These are phyloP conservation scores for Venturia asperata DNA, from an alignment of 2,329 filamentous ascomycete species.

Conservation along the genomic window DNA sequence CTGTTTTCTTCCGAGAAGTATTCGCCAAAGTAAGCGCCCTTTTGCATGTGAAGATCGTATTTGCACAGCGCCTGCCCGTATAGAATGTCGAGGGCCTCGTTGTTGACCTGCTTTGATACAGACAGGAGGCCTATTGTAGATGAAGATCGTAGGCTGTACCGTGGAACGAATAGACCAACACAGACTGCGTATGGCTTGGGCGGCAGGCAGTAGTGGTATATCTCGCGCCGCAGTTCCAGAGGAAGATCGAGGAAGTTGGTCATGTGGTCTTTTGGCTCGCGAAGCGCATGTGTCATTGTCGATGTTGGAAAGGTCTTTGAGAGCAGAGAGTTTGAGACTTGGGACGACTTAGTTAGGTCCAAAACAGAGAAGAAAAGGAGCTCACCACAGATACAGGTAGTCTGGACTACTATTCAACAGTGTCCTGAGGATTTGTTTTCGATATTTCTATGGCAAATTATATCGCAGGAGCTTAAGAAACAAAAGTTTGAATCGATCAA, in stretches of 20 bases:
- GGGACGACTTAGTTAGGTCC: neutral
- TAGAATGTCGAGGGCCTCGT: conserved; percentile 6
- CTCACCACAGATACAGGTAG: neutral
- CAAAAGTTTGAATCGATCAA: neutral
- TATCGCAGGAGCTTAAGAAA: neutral
- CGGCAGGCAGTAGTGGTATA: conserved; percentile 9
- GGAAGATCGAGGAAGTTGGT: neutral
- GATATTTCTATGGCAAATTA: neutral
- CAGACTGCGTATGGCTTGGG: neutral
- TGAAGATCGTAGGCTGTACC: neutral
- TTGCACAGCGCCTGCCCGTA: neutral
- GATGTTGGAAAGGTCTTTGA: neutral
- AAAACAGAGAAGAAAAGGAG: neutral
- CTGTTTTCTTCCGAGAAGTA: neutral
- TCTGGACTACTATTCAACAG: neutral
- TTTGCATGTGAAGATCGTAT: conserved; percentile 1
- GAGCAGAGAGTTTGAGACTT: neutral
- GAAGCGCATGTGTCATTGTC: neutral
- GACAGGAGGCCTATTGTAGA: neutral
- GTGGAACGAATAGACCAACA: neutral
- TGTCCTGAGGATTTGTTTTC: neutral
- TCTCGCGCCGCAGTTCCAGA: neutral
- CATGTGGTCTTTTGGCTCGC: neutral
- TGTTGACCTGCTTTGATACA: neutral
- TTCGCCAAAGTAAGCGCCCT: neutral